Base-by-base conservation (phyloP, 1,284 basidiomycete species). In the Omphalotus olearius region DNA sequence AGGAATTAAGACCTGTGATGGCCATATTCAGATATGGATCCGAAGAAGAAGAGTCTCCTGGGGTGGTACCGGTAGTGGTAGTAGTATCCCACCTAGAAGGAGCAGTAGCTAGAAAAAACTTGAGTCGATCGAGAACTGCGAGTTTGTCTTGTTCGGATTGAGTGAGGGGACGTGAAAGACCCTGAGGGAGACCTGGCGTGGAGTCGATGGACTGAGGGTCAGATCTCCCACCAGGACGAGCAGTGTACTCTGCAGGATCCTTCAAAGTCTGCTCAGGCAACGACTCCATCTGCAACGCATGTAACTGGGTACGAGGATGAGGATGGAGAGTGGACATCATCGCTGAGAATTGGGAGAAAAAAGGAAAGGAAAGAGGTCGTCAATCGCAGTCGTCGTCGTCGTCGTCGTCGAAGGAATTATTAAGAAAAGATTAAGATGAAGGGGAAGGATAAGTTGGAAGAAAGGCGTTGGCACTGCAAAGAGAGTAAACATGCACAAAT, bases 51-150 rank as follows among this genome's bases (percentile, higher is more conserved):
- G 55, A 50, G 53, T 44, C 42, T 23, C 23, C 23, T 5, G 23
- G 23, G 5, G 23, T 5, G 5, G 23, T 5, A 30, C 26, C 25
- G 5, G 54, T 38, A 23, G 53, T 17, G 58, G 40, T 46, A 61
- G 68, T 51, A 53, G 54, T 51, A 60, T 74, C 74, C 87, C 86
- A 90, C 50, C 79, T 75, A 3, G 82, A 82, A 0, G 88, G 88
- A 0, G 88, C 92, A 0, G 91, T 94, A 11, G 91, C 88, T 38
- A 95, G 81, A 70, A 94, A 95, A 69, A 83, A 85, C 69, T 91
- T 91, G 67, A 91, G 85, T 18, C 81, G 68, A 60, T 91, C 87
- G 35, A 91, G 76, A 56, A 85, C 76, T n/a, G 78, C 76, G 40
- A 91, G 73, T 38, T 80, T 75, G 28, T 88, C 85, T 53, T 82